These are phyloP conservation scores for Gloeostereum incarnatum DNA, from an alignment of 768 basidiomycete species.

Conservation along the genomic window DNA sequence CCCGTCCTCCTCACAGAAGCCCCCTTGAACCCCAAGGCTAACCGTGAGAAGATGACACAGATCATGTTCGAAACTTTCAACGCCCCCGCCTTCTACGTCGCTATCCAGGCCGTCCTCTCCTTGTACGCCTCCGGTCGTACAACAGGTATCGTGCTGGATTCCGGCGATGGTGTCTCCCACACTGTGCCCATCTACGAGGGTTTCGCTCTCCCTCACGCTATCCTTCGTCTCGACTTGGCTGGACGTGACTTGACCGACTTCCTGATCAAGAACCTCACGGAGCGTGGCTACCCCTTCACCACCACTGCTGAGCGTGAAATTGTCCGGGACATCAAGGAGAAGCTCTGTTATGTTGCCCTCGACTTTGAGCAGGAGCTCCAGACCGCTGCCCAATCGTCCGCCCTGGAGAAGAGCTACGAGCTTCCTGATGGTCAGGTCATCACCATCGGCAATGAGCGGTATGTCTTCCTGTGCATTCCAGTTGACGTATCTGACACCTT, in stretches of 20 bases:
- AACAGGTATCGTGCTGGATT: conserved; percentile 68
- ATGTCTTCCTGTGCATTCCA: conserved; percentile 12
- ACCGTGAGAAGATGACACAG: conserved; percentile 91
- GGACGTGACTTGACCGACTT: conserved; percentile 59
- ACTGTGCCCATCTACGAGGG: conserved; percentile 69
- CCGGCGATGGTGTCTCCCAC: conserved; percentile 68
- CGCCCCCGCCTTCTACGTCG: conserved; percentile 85
- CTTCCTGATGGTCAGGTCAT: conserved; percentile 89
- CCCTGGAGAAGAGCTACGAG: conserved; percentile 66
- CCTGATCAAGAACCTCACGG: conserved; percentile 74
- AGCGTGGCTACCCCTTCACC: conserved; percentile 91
- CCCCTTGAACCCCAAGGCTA: conserved; percentile 87
- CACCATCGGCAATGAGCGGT: conserved; percentile 89
- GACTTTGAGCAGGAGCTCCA: conserved; percentile 70
- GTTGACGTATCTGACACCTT: conserved; percentile 12
- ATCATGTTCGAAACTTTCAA: conserved; percentile 98
- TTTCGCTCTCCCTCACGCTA: conserved; percentile 62
- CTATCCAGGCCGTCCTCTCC: conserved; percentile 86
- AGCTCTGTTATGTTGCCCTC: conserved; percentile 67
- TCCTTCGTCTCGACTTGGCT: conserved; percentile 56
- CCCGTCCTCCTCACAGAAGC: conserved; percentile 89
- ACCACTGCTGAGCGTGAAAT: conserved; percentile 92
- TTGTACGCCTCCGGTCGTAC: conserved; percentile 65
- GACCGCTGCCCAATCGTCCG: conserved; percentile 55
- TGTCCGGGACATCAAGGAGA: conserved; percentile 96